Base-by-base conservation (phyloP, 2,329 filamentous ascomycete species). In the Mariannaea sp. region DNA sequence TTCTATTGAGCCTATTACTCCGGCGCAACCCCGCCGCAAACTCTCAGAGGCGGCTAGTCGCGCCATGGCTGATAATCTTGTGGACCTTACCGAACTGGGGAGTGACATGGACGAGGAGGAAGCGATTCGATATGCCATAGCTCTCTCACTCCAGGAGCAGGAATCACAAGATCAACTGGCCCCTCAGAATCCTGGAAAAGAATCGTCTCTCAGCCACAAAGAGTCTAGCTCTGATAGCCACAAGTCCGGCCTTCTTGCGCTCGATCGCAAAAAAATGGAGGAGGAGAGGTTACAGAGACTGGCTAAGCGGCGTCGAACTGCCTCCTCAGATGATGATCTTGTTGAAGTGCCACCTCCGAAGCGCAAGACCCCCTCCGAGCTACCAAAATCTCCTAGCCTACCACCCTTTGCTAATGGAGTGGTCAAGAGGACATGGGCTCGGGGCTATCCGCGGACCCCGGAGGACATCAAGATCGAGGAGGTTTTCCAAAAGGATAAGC, bases 391-490 rank as follows among this genome's bases (percentile, higher is more conserved):
- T 45, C 45, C 53, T 19, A 56, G 42, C 22, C 64, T 80, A 7
- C 55, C 54, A 26, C 75, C 73, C 1, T 84, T 75, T 58, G 74
- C 77, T 2, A 70, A 73, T 33, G 93, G 92, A 1, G 75, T 78
- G 0, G 83, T 97, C 40, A 94, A 90, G 72, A 90, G 88, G 66
- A 97, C 94, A 0, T 93, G 88, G 84, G 85, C 83, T 0, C 77
- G 77, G 29, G 85, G 87, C 3, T 83, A 82, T 58, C 75, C 80
- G 2, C 79, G 89, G 29, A 76, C 70, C 0, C 77, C 76, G 4
- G 81, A 92, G 56, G 90, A 96, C 57, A 90, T 97, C 67, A 94
- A 86, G 55, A 85, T 97, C 33, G 90, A 96, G 65, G 92, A 97
- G 69, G 82, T 97, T 0, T 72, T 97, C 1, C 88, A 96, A 68